A percentile compares a stretch with the other conserved stretches of the same genome.
These are phyloP conservation scores for Jacaranda mimosifolia DNA, from an alignment of 257 asterid genomes.

Conservation along the genomic window DNA sequence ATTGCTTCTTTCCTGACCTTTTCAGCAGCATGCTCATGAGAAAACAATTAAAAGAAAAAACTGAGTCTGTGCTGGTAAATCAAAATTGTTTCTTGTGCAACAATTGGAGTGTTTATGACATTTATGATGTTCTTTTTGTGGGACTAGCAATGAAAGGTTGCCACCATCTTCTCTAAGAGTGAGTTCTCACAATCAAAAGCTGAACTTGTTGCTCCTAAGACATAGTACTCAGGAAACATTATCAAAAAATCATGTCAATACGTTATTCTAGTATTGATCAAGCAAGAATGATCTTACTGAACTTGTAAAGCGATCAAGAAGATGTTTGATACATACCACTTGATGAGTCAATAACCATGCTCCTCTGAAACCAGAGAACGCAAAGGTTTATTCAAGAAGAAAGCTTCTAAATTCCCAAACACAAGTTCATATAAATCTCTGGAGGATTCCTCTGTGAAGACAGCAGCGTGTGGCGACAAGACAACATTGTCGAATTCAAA, in stretches of 20 bases:
- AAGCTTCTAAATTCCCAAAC: constrained; percentile 64
- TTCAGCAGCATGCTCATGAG: neutral
- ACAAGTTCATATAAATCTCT: constrained; percentile 45
- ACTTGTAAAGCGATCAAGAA: neutral
- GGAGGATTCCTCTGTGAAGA: constrained; percentile 51
- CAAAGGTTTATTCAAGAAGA: constrained; percentile 63
- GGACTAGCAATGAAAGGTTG: too few species aligned
- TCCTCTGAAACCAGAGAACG: constrained; percentile 37
- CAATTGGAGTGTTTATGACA: too few species aligned
- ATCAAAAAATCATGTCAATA: too few species aligned
- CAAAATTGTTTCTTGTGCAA: too few species aligned
- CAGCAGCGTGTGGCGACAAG: constrained; percentile 63
- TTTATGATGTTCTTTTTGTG: too few species aligned
- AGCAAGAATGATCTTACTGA: neutral
- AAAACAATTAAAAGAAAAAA: neutral
- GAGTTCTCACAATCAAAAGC: too few species aligned
- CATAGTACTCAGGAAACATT: too few species aligned
- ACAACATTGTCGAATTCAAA: constrained; percentile 64
- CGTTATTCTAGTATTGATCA: neutral
- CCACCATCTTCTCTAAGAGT: too few species aligned
- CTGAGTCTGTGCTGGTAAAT: too few species aligned
- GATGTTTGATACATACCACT: too few species aligned
- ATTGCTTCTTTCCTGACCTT: neutral
- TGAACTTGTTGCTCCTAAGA: too few species aligned
- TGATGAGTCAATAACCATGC: neutral